Evolutionary conservation across 176 grass and related monocot genomes (phyloP).

Genomic region (Rhipidocladum racemiflorum): DNA sequence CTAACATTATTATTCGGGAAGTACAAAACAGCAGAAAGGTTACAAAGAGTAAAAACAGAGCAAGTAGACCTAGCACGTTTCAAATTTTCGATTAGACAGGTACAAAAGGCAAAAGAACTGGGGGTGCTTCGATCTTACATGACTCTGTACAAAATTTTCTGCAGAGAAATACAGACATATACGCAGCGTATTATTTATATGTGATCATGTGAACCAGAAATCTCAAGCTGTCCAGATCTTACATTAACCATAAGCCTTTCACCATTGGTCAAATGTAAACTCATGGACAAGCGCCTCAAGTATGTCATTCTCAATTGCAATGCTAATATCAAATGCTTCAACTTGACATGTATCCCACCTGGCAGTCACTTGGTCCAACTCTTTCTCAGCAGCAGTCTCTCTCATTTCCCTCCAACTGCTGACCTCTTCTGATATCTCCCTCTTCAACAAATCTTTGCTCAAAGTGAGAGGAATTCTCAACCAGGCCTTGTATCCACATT

Average conservation of each 20-base stretch:
- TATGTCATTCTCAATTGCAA: slow-evolving; percentile 60
- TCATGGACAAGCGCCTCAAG: slow-evolving; percentile 57
- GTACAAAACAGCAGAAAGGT: not conserved
- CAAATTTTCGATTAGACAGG: not conserved
- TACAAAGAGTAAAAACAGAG: not conserved
- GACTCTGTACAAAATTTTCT: slow-evolving; percentile 37
- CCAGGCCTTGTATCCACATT: slow-evolving; percentile 59
- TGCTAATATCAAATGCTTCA: slow-evolving; percentile 64
- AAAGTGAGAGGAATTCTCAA: slow-evolving; percentile 22
- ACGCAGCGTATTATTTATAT: slow-evolving; percentile 24
- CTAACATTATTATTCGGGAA: not conserved
- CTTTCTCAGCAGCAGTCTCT: slow-evolving; percentile 43
- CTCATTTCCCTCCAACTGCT: slow-evolving; percentile 41
- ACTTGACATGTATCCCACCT: slow-evolving; percentile 33
- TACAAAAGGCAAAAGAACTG: not conserved
- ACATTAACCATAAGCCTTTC: not conserved
- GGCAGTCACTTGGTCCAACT: slow-evolving; percentile 41
- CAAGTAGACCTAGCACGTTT: not conserved
- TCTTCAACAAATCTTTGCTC: slow-evolving; percentile 43
- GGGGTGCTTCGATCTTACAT: not conserved
- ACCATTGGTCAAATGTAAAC: slow-evolving; percentile 42
- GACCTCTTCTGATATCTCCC: slow-evolving; percentile 48
- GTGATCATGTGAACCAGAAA: not conserved
- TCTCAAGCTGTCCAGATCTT: slow-evolving; percentile 9
- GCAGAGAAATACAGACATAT: slow-evolving; percentile 30